Percentiles rank a stretch among this genome's conserved stretches.
Evolutionary conservation across 345 rosid genomes (phyloP).

Genomic region (Eucalyptus grandis): DNA sequence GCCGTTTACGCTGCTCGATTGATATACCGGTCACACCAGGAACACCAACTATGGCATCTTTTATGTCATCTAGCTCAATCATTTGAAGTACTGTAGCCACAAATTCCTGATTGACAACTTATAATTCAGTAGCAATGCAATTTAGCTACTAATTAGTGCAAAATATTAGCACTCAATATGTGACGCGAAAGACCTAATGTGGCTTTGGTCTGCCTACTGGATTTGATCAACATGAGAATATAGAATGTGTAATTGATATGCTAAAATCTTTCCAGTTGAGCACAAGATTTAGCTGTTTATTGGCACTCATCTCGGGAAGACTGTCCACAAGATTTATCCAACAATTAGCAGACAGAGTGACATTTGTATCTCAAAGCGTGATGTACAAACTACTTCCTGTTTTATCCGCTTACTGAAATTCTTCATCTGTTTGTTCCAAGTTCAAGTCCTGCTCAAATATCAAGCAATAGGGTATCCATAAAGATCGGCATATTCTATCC

Average conservation of each 20-base stretch:
- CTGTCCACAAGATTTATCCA: neutral
- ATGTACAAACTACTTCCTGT: neutral
- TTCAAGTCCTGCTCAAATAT: neutral
- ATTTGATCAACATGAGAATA: neutral
- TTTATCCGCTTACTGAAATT: neutral
- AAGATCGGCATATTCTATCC: neutral
- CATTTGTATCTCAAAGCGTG: neutral
- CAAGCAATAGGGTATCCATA: neutral
- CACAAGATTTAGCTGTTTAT: neutral
- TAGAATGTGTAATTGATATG: neutral
- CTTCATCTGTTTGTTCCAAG: neutral
- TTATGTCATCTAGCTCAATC: constrained; percentile 42
- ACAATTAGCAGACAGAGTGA: neutral
- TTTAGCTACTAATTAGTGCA: neutral
- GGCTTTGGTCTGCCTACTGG: neutral
- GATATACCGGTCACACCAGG: constrained; percentile 37
- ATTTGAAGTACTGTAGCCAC: constrained; percentile 32
- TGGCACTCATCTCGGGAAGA: neutral
- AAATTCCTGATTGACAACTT: constrained; percentile 16
- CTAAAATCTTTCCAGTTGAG: neutral
- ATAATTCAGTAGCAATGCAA: neutral
- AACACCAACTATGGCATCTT: constrained; percentile 31
- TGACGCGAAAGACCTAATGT: neutral
- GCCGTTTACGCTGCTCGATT: constrained; percentile 37
- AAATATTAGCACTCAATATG: neutral